These are phyloP conservation scores for Tylopilus vinaceipallidus DNA, from an alignment of 768 basidiomycete species.

Conservation along the genomic window DNA sequence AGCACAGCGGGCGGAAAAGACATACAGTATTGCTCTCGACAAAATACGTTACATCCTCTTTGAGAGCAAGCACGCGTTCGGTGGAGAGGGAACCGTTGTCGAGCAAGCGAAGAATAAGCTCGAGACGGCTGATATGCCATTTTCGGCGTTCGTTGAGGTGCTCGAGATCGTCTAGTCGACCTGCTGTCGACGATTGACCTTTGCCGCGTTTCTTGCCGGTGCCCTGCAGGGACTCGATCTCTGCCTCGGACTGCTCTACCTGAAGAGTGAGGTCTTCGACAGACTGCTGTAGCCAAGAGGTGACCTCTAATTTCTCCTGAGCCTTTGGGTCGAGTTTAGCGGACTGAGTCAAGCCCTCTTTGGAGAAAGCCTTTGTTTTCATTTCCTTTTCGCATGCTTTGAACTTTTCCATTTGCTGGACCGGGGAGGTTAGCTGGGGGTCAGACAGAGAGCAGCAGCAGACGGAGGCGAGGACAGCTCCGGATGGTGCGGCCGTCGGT, in stretches of 20 bases:
- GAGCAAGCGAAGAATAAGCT: slow-evolving; percentile 87
- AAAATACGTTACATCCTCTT: slow-evolving; percentile 95
- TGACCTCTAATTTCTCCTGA: slow-evolving; percentile 91
- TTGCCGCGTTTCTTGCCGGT: slow-evolving; percentile 84
- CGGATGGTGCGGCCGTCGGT: slow-evolving; percentile 1
- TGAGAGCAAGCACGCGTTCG: slow-evolving; percentile 77
- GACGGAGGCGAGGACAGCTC: slow-evolving; percentile 1
- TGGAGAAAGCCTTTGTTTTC: slow-evolving; percentile 99
- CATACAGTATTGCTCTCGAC: slow-evolving; percentile 93
- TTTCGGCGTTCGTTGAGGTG: slow-evolving; percentile 87
- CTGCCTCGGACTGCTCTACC: slow-evolving; percentile 92
- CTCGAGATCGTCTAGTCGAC: slow-evolving; percentile 83
- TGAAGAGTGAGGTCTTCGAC: slow-evolving; percentile 93
- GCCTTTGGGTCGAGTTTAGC: slow-evolving; percentile 95
- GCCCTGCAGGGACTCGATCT: slow-evolving; percentile 83
- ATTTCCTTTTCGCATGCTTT: slow-evolving; percentile 99
- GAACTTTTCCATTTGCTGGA: slow-evolving; percentile 99
- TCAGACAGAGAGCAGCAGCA: slow-evolving; percentile 12
- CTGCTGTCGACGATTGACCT: slow-evolving; percentile 58
- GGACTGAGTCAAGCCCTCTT: slow-evolving; percentile 94
- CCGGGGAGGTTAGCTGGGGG: slow-evolving; percentile 3
- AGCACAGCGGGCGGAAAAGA: slow-evolving; percentile 20
- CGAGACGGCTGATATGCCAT: slow-evolving; percentile 92
- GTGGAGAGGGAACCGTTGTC: slow-evolving; percentile 89
- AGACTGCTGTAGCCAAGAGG: slow-evolving; percentile 80